Base-by-base conservation (phyloP, 2,329 filamentous ascomycete species). In the Fusarium mexicanum region DNA sequence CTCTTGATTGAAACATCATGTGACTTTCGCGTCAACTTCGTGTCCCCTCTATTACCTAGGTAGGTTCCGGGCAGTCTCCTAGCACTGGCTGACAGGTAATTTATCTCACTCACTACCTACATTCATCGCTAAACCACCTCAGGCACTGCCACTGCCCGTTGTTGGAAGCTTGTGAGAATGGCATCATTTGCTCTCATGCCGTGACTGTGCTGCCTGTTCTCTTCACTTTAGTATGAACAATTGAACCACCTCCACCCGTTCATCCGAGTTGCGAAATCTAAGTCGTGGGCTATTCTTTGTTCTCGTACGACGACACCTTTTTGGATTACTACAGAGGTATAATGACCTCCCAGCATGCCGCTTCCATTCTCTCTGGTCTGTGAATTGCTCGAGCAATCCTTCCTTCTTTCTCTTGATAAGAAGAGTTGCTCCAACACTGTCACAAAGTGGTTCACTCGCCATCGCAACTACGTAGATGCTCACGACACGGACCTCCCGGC, bases 321-420 rank as follows among this genome's bases (percentile, higher is more conserved):
- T 31, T 41, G 20, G 31, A 40, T 24, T 41, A 43, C 31, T 26
- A 51, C 29, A n/a, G 22, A 20, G 29, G 46, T 63, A 35, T 53
- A 18, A 69, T 74, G 73, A 58, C 40, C 61, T 43, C 18, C 51
- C 44, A 44, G 66, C n/a, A 93, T 93, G 91, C 86, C 90, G 26
- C 86, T 94, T 73, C 86, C 85, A 3, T 97, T 96, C 81, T 84
- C 86, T n/a, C 85, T 88, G 69, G 84, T 97, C 51, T 96, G 93
- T 84, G 89, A 93, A 70, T 85, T 98, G 8, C 86, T 98, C 48
- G 90, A 95, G 69, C 83, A 87, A 31, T 86, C 95, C 22, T 90
- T 95, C 67, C 81, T 82, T 50, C 80, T 83, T 9, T 81, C 80
- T 33, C 64, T 80, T 3, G 75, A 78, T 5, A 81, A 77, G 20